phyloP scores from a whole-genome alignment of 2,329 filamentous ascomycete species.

The Neopestalotiopsis clavispora region DNA sequence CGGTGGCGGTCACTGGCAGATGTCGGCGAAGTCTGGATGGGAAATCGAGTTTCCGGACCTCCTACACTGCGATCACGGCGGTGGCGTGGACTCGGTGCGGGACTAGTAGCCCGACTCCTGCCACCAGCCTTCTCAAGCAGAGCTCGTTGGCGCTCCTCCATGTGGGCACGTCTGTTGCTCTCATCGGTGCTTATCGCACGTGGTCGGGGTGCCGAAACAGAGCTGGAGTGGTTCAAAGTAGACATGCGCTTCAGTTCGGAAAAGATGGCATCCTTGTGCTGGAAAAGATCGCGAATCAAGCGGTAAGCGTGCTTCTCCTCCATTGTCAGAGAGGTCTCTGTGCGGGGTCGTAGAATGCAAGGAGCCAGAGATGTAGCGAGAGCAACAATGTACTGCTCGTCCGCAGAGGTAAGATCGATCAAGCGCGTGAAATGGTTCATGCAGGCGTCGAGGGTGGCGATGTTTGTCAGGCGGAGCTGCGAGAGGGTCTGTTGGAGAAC shows the following conservation, averaged over 20 bases:
- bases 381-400: constrained; percentile 79
- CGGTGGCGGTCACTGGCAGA: constrained; percentile 57
- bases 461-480: constrained; percentile 93
- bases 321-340: constrained; percentile 89
- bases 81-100: constrained; percentile 68
- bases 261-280: constrained; percentile 94
- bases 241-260: constrained; percentile 92
- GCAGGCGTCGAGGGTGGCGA: constrained; percentile 96
- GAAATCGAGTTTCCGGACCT: constrained; percentile 80
- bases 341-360: constrained; percentile 85
- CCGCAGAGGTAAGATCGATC: constrained; percentile 94
- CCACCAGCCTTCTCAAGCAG: constrained; percentile 71
- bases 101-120: constrained; percentile 76
- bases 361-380: constrained; percentile 79
- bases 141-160: constrained; percentile 90
- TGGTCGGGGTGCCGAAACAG: constrained; percentile 61
- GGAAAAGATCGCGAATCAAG: constrained; percentile 87
- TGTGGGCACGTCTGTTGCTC: constrained; percentile 89
- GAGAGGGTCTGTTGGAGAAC: constrained; percentile 95
- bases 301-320: constrained; percentile 93
- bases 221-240: constrained; percentile 68
- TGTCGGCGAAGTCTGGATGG: constrained; percentile 72
- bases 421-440: constrained; percentile 98
- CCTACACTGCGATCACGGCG: constrained; percentile 81
- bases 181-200: constrained; percentile 94